Percentiles rank a stretch among this genome's conserved stretches.
Conservation (phyloP, 208 protist genomes). For the Naegleria lovaniensis region DNA sequence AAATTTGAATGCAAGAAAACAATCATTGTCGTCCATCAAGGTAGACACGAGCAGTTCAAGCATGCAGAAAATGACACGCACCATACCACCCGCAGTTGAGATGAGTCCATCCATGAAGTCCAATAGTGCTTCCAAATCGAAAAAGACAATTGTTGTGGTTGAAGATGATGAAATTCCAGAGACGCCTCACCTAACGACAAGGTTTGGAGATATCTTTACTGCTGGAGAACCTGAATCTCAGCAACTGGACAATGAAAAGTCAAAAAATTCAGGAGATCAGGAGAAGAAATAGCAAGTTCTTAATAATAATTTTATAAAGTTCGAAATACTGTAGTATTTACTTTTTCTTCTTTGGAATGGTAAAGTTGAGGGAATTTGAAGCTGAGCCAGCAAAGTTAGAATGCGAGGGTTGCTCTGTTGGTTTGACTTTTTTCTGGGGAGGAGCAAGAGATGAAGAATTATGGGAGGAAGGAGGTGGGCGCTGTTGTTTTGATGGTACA, state of each 20-base stretch:
- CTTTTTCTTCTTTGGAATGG: not conserved
- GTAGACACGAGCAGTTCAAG: too few relatives aligned
- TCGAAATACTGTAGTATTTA: not conserved
- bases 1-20: too few relatives aligned
- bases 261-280: too few relatives aligned
- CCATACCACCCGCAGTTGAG: too few relatives aligned
- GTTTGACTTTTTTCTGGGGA: not conserved
- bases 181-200: not conserved
- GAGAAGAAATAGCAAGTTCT: too few relatives aligned
- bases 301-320: too few relatives aligned
- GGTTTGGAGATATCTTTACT: not conserved
- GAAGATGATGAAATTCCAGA: not conserved
- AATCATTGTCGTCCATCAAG: too few relatives aligned
- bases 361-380: not conserved
- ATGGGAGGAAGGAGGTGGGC: not conserved
- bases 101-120: too few relatives aligned
- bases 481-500: not conserved
- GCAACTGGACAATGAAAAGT: too few relatives aligned
- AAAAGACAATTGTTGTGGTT: not conserved
- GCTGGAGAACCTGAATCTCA: too few relatives aligned
- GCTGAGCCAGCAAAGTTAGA: not conserved
- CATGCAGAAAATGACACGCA: too few relatives aligned
- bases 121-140: not conserved
- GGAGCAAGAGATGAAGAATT: not conserved
- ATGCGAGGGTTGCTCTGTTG: not conserved